These are phyloP conservation scores for Paramecium pentaurelia DNA, from an alignment of 73 alveolate genomes.

Conservation along the genomic window DNA sequence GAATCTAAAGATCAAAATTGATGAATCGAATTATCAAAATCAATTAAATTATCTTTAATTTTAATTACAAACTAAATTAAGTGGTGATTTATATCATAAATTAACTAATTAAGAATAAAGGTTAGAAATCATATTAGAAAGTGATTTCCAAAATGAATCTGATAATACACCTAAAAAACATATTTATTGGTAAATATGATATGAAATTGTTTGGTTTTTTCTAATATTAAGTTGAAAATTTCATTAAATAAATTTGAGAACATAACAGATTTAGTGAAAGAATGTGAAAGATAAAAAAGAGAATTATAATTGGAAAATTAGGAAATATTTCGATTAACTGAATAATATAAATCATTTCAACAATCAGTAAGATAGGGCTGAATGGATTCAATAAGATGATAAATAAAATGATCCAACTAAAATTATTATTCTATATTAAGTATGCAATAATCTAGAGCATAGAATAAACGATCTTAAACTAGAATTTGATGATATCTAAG, in stretches of 20 bases:
- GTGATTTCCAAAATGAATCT: conserved; percentile 35
- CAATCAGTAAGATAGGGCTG: neutral
- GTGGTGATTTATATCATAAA: conserved; percentile 38
- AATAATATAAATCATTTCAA: neutral
- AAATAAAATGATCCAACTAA: conserved; percentile 33
- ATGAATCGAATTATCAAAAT: neutral
- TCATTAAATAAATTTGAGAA: too few relatives aligned
- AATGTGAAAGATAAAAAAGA: conserved; percentile 29
- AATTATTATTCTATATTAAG: neutral
- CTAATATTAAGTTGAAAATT: too few relatives aligned
- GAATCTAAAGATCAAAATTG: neutral
- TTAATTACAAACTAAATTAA: neutral
- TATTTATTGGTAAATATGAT: too few relatives aligned
- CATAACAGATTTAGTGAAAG: conserved; percentile 46
- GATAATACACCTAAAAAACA: too few relatives aligned
- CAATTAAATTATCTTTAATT: neutral
- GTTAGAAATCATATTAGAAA: conserved; percentile 33
- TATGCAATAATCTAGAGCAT: conserved; percentile 6
- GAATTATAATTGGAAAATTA: neutral
- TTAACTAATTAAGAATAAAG: conserved; percentile 17
- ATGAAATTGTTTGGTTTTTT: too few relatives aligned
- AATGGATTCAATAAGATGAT: neutral
- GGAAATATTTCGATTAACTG: neutral
- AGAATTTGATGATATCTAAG: conserved; percentile 29
- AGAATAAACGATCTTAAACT: conserved; percentile 12